phyloP scores from a whole-genome alignment of 257 asterid genomes.

The Salvia hispanica region DNA sequence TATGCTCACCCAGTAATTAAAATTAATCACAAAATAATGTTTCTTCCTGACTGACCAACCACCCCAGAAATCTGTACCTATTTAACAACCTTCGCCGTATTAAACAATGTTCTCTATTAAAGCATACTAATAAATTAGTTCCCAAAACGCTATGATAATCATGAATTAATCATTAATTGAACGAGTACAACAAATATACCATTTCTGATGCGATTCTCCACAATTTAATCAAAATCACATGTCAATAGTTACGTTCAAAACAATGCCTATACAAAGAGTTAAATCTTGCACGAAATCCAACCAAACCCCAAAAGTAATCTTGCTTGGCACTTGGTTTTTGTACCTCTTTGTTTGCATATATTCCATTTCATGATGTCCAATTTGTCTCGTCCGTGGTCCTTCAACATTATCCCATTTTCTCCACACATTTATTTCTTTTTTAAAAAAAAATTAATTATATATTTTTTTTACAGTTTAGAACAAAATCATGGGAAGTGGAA shows the following conservation, averaged over 20 bases:
- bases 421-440: neutral
- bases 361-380: neutral
- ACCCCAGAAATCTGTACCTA: conserved; percentile 3
- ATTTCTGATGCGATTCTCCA: neutral
- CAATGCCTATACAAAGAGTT: conserved; percentile 23
- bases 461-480: conserved; percentile 2
- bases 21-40: neutral
- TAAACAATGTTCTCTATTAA: neutral
- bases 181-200: neutral
- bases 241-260: neutral
- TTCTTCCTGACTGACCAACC: conserved; percentile 8
- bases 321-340: conserved; percentile 38
- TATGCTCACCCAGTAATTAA: neutral
- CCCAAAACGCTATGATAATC: neutral
- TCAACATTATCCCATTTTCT: neutral
- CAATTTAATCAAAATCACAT: neutral
- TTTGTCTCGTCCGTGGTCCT: conserved; percentile 5
- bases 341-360: neutral
- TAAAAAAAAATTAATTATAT: neutral
- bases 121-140: neutral
- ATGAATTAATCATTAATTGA: neutral
- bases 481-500: conserved; percentile 39
- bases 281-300: conserved; percentile 44
- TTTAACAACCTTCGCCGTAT: neutral
- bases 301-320: neutral